Percentiles rank a stretch among this genome's conserved stretches.
Evolutionary conservation across 306 rosid genomes (phyloP).

Genomic region (Cucurbita moschata): DNA sequence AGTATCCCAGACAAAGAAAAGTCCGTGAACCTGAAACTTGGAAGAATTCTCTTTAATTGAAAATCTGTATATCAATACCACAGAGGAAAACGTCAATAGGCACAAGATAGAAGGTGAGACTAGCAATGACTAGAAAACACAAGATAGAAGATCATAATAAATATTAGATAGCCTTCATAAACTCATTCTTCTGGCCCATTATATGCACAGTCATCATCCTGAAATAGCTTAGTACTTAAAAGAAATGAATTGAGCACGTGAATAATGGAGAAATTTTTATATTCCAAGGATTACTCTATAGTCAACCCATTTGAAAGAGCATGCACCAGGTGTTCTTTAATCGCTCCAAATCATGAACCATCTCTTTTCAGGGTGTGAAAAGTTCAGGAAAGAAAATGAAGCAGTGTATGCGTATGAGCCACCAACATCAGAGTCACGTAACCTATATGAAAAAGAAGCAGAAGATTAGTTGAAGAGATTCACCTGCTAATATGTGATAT

Average conservation of each 20-base stretch:
- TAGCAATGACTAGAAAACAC: no score
- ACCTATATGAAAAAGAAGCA: background rate
- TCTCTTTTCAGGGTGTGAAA: background rate
- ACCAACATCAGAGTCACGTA: background rate
- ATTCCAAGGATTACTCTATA: background rate
- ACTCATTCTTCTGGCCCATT: background rate
- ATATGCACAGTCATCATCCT: background rate
- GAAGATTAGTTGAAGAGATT: background rate
- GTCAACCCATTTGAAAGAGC: no score
- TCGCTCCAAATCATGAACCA: background rate
- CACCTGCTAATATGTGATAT: background rate
- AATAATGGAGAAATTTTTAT: background rate
- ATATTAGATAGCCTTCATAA: background rate
- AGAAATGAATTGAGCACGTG: background rate
- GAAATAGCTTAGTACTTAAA: background rate
- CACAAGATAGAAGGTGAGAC: no score
- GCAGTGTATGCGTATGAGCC: background rate
- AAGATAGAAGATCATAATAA: no score
- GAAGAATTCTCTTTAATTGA: no score
- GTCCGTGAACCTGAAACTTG: no score
- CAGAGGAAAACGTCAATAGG: no score
- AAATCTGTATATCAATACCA: no score
- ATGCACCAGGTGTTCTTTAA: no score
- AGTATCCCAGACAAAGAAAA: background rate
- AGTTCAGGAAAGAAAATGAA: background rate